phyloP scores from a whole-genome alignment of 2,329 filamentous ascomycete genomes.

The Zymoseptoria ardabiliae region DNA sequence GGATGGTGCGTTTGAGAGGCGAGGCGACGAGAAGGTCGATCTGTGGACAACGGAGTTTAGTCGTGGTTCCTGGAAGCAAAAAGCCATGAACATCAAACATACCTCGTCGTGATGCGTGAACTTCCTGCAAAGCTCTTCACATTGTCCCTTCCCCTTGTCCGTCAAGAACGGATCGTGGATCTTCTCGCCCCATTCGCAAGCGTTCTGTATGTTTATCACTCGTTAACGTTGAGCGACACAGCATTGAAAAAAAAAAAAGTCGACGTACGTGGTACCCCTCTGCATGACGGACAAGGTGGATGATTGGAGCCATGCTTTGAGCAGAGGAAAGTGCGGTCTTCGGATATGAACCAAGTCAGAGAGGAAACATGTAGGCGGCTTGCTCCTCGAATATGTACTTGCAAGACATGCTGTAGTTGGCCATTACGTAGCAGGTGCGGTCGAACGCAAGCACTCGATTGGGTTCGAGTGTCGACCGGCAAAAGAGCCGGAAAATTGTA shows the following conservation, averaged over 20 bases:
- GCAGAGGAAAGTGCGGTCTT: not conserved
- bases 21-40: conserved; percentile 19
- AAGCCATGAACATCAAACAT: not conserved
- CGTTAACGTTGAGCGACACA: no score
- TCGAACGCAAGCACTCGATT: not conserved
- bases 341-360: not conserved
- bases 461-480: not conserved
- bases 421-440: not conserved
- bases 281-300: conserved; percentile 20
- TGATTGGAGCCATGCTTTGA: conserved; percentile 21
- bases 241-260: no score
- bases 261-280: conserved; percentile 14
- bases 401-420: not conserved
- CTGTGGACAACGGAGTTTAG: not conserved
- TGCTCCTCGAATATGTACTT: not conserved
- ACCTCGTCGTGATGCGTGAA: conserved; percentile 27
- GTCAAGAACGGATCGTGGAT: conserved; percentile 35
- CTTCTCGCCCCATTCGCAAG: conserved; percentile 57
- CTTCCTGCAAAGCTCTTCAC: conserved; percentile 5
- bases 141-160: conserved; percentile 11
- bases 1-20: conserved; percentile 19
- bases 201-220: conserved; percentile 43
- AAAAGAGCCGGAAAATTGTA: not conserved
- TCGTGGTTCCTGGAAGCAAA: not conserved
- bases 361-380: not conserved